These are phyloP conservation scores for Ceratobasidium sp. DNA, from an alignment of 1,284 basidiomycete genomes.

Conservation along the genomic window DNA sequence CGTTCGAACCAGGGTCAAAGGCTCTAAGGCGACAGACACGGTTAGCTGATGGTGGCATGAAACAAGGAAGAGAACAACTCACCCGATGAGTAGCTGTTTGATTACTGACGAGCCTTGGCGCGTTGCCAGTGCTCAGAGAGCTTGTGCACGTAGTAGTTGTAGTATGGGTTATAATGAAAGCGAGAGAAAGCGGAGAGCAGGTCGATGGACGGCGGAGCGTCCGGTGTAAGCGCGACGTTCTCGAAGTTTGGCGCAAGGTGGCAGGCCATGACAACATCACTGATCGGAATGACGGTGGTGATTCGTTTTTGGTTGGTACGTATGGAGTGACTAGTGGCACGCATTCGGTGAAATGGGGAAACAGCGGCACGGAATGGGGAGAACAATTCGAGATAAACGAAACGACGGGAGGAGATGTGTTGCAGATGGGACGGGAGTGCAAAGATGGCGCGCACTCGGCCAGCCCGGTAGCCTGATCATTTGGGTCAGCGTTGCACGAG, in stretches of 20 bases:
- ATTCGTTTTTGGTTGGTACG: not conserved
- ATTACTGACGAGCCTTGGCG: too few relatives aligned
- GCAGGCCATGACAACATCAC: not conserved
- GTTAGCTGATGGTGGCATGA: too few relatives aligned
- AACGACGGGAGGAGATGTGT: not conserved
- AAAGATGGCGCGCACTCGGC: conserved; percentile 4
- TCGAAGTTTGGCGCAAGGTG: conserved; percentile 5
- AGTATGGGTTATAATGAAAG: not conserved
- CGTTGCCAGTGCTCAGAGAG: not conserved
- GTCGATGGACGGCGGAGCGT: not conserved
- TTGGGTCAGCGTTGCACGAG: not conserved
- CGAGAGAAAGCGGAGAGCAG: not conserved
- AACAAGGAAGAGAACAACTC: too few relatives aligned
- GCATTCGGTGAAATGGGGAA: not conserved
- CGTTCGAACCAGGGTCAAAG: too few relatives aligned
- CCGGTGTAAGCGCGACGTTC: not conserved
- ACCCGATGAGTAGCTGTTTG: too few relatives aligned
- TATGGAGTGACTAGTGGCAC: too few relatives aligned
- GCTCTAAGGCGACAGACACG: too few relatives aligned
- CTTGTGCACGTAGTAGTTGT: not conserved
- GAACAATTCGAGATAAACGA: conserved; percentile 15
- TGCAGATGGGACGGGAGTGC: not conserved
- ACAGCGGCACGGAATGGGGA: not conserved
- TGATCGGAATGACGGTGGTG: not conserved
- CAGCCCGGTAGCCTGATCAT: not conserved